These are phyloP conservation scores for Brassica carinata DNA, from an alignment of 345 rosid species.

Conservation along the genomic window DNA sequence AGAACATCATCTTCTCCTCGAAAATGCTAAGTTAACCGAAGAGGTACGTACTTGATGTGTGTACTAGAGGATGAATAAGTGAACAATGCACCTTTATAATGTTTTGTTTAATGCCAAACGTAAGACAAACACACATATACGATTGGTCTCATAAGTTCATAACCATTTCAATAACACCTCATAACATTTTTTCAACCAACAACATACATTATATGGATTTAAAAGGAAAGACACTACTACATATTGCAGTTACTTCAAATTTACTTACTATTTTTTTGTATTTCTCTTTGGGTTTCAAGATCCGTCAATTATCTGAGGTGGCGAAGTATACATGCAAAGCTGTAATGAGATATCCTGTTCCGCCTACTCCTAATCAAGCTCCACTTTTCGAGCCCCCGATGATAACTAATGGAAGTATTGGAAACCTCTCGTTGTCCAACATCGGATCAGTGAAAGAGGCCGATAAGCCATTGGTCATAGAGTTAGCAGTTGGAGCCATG, in stretches of 20 bases:
- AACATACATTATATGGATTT: not conserved
- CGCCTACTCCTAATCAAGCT: slow-evolving; percentile 41
- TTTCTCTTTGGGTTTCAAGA: slow-evolving; percentile 41
- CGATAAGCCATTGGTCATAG: slow-evolving; percentile 67
- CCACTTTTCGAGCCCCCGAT: slow-evolving; percentile 52
- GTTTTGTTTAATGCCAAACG: not conserved
- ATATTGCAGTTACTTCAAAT: not conserved
- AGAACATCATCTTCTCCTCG: slow-evolving; percentile 80
- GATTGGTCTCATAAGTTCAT: not conserved
- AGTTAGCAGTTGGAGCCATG: slow-evolving; percentile 89
- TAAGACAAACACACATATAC: not conserved
- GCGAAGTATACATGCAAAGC: slow-evolving; percentile 68
- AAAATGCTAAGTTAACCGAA: slow-evolving; percentile 65
- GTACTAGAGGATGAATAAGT: not conserved
- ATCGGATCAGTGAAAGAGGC: slow-evolving; percentile 50
- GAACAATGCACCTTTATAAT: not conserved
- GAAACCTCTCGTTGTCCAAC: slow-evolving; percentile 50
- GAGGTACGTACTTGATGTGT: slow-evolving; percentile 54
- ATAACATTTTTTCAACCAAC: not conserved
- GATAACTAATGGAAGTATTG: slow-evolving; percentile 49
- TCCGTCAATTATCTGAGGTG: slow-evolving; percentile 58
- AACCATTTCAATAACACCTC: slow-evolving; percentile 1
- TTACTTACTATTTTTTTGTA: not conserved
- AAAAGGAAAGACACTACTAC: not conserved
- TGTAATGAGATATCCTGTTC: slow-evolving; percentile 49